A percentile compares a stretch with the other conserved stretches of the same genome.
These are phyloP conservation scores for Suhomyces yuchorum DNA, from an alignment of 1,139 yeast genomes.

Conservation along the genomic window DNA sequence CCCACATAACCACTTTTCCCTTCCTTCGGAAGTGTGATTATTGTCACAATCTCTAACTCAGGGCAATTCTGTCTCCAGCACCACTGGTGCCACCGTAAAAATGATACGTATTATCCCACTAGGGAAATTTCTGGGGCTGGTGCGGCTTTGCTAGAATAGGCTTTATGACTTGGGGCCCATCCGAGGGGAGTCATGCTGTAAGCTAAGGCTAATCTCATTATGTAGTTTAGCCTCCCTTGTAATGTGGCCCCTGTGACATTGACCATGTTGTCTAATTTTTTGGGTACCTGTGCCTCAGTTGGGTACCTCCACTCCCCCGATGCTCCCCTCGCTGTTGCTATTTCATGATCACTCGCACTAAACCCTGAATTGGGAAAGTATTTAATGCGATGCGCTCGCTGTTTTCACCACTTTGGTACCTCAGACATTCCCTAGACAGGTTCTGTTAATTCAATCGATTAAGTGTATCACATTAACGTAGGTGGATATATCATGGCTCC, in stretches of 20 bases:
- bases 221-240: not conserved
- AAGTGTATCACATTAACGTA: not conserved
- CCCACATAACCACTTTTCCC: too few species aligned
- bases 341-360: conserved; percentile 12
- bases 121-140: conserved; percentile 4
- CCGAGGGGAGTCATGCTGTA: not conserved
- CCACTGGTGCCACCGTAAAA: not conserved
- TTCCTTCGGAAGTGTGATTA: too few species aligned
- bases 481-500: conserved; percentile 27
- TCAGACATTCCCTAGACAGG: not conserved
- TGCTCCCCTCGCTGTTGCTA: conserved; percentile 7
- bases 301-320: not conserved
- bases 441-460: not conserved
- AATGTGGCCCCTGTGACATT: not conserved
- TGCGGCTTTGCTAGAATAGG: conserved; percentile 1
- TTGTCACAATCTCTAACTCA: too few species aligned
- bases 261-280: not conserved
- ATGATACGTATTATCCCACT: conserved; percentile 2
- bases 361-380: conserved; percentile 3
- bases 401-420: conserved; percentile 3
- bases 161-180: not conserved
- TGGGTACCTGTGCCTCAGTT: conserved; percentile 1
- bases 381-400: conserved; percentile 12
- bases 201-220: too few species aligned
- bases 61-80: not conserved